phyloP scores from a whole-genome alignment of 2,329 filamentous ascomycete genomes.

The Aspergillus sp. region DNA sequence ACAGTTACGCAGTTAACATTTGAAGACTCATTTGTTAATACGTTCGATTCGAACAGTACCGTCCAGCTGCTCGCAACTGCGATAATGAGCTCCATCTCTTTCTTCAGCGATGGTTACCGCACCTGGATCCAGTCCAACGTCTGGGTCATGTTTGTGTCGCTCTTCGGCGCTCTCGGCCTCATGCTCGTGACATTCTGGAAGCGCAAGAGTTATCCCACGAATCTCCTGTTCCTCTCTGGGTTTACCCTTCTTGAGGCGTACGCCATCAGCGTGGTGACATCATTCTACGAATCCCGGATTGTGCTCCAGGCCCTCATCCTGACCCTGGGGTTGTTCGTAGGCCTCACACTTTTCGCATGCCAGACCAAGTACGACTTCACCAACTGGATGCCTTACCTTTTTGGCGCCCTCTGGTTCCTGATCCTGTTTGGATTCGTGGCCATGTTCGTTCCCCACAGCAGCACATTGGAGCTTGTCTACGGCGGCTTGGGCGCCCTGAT shows the following conservation, averaged over 20 bases:
- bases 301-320: conserved; percentile 89
- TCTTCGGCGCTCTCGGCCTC: conserved; percentile 80
- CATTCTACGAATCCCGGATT: conserved; percentile 79
- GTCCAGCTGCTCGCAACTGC: conserved; percentile 86
- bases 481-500: conserved; percentile 78
- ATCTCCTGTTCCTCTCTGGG: conserved; percentile 84
- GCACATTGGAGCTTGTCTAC: conserved; percentile 80
- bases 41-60: conserved; percentile 53
- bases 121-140: conserved; percentile 81
- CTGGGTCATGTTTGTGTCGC: conserved; percentile 82
- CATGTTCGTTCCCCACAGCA: conserved; percentile 81
- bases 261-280: conserved; percentile 86
- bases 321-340: conserved; percentile 68
- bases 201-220: conserved; percentile 90
- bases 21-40: neutral
- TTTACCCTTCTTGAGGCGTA: conserved; percentile 95
- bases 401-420: conserved; percentile 84
- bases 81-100: conserved; percentile 76
- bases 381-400: conserved; percentile 92
- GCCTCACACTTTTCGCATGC: conserved; percentile 78
- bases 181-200: conserved; percentile 93
- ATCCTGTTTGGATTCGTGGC: conserved; percentile 92
- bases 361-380: conserved; percentile 99
- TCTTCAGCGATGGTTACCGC: conserved; percentile 78
- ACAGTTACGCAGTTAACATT: neutral